phyloP scores from a whole-genome alignment of 2,329 filamentous ascomycete species.

The Ascochyta viciae-villosae region DNA sequence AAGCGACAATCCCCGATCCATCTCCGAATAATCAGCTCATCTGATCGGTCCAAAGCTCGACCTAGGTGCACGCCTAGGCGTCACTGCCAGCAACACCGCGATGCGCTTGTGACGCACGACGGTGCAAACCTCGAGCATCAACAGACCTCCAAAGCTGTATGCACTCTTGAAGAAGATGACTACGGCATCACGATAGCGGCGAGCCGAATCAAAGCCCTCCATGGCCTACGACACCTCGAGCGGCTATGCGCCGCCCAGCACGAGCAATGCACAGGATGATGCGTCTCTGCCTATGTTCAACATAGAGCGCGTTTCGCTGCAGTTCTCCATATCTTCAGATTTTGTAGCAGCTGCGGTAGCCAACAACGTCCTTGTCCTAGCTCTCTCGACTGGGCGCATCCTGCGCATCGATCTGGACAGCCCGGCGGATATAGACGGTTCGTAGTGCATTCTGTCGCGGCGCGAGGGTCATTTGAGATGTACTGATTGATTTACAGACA shows the following conservation, averaged over 20 bases:
- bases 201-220: constrained; percentile 13
- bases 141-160: constrained; percentile 19
- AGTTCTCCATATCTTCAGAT: constrained; percentile 92
- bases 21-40: constrained; percentile 8
- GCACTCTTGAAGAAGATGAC: constrained; percentile 21
- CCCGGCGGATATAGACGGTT: constrained; percentile 86
- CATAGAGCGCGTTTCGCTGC: constrained; percentile 88
- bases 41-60: constrained; percentile 5
- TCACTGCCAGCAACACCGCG: constrained; percentile 22
- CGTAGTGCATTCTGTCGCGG: constrained; percentile 21
- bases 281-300: constrained; percentile 86
- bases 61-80: constrained; percentile 13
- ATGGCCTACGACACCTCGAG: constrained; percentile 76
- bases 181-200: constrained; percentile 18
- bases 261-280: constrained; percentile 67
- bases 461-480: neutral
- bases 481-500: constrained; percentile 65
- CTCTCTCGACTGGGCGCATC: constrained; percentile 89
- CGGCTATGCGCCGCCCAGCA: constrained; percentile 74
- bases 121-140: neutral
- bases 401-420: constrained; percentile 92
- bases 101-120: constrained; percentile 13
- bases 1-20: neutral
- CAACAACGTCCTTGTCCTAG: constrained; percentile 94
- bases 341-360: constrained; percentile 97